These are phyloP conservation scores for Bipolaris cookei DNA, from an alignment of 2,329 filamentous ascomycete species.

Conservation along the genomic window DNA sequence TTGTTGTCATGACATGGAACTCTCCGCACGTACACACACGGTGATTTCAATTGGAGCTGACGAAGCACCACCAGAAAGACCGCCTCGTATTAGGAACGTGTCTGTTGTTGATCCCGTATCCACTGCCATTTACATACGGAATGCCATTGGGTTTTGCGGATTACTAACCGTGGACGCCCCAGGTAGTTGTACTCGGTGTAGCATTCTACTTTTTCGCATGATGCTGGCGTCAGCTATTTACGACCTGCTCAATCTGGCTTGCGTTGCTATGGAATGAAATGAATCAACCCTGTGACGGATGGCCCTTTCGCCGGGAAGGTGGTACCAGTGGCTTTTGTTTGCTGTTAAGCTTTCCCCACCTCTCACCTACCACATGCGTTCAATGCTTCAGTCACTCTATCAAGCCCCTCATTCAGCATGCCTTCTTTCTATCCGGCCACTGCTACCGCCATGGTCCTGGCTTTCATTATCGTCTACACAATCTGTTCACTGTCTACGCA, in stretches of 20 bases:
- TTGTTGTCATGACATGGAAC: neutral
- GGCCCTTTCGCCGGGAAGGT: neutral
- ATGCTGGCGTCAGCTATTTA: neutral
- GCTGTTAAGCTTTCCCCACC: neutral
- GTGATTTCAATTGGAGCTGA: neutral
- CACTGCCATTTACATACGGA: neutral
- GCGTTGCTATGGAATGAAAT: neutral
- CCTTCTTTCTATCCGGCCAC: constrained; percentile 11
- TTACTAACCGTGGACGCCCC: neutral
- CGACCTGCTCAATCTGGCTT: neutral
- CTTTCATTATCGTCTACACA: constrained; percentile 30
- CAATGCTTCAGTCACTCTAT: neutral
- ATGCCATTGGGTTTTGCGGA: neutral
- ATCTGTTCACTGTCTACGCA: constrained; percentile 34
- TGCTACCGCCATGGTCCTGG: constrained; percentile 23
- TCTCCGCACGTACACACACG: neutral
- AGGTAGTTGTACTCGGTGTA: neutral
- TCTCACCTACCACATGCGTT: neutral
- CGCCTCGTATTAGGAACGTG: neutral
- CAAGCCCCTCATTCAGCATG: neutral
- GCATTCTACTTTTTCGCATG: neutral
- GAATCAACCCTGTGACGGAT: neutral
- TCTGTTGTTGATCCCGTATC: neutral
- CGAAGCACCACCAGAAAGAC: neutral
- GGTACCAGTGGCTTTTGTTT: neutral